Evolutionary conservation across 75 land plant species (phyloP), one percentile per base, ranked within the genome.

Genomic region (Cryptomeria japonica): DNA sequence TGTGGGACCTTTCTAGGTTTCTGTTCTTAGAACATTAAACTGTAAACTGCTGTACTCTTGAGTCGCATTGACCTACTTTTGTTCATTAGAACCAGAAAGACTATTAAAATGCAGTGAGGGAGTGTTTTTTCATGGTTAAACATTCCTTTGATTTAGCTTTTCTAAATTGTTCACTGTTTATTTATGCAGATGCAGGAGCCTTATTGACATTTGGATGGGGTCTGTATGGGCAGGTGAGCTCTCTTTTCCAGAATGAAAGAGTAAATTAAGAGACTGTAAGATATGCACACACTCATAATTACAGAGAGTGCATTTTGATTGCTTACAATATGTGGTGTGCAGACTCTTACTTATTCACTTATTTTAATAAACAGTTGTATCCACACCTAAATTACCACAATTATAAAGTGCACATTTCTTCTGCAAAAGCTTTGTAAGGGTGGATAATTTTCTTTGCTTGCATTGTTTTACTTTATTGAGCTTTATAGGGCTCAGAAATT

Each of bases 191-290:
- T 96, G 95, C 95, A 80, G 99, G 99, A 82, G 96, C 98, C 38
- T 61, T 97, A 38, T 90, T 98, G 85, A 92, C 99, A 6, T 98
- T 98, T 93, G 99, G 99, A 32, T 98, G 99, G 99, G 99, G 99
- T 75, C 94, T 97, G 39, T 97, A 98, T 90, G 99, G 99, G 82
- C 99, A 98, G 97, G 99, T 98, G 53, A 90, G 88, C 49, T 86
- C 36, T 41, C 18, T 18, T 49, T n/a, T 31, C 58, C n/a, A 82
- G n/a, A 42, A 75, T 75, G 34, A 12, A 82, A 12, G 84, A 82
- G 34, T 18, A 47, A 82, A n/a, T n/a, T n/a, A n/a, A 42, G 28
- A 49, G 46, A 44, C 0, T 3, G 14, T 34, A 75, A 34, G 31
- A 75, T 75, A 12, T 75, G 13, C 34, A 75, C 77, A 75, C 13